phyloP scores from a whole-genome alignment of 2,329 filamentous ascomycete genomes.

The Diaporthe sp. region DNA sequence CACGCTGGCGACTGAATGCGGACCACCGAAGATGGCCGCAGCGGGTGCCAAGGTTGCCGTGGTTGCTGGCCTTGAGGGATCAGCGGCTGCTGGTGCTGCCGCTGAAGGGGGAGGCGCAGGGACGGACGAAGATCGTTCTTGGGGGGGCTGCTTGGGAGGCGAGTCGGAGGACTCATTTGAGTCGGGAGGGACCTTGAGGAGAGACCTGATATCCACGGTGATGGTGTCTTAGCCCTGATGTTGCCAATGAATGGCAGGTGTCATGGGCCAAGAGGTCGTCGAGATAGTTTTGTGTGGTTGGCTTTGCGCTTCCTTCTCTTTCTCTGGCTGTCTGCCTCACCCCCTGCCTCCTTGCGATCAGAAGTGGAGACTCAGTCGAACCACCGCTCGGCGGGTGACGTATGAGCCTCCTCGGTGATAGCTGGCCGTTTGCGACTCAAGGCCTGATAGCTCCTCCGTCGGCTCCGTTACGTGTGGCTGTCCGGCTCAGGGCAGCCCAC shows the following conservation, averaged over 20 bases:
- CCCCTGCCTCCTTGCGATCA: slow-evolving; percentile 30
- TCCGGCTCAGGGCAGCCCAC: not conserved
- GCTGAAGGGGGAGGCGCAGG: slow-evolving; percentile 45
- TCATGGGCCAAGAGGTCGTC: slow-evolving; percentile 23
- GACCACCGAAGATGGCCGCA: slow-evolving; percentile 38
- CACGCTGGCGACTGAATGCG: slow-evolving; percentile 38
- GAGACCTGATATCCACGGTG: slow-evolving; percentile 95
- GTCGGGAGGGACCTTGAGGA: slow-evolving; percentile 80
- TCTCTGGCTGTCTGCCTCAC: slow-evolving; percentile 31
- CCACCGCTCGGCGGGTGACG: slow-evolving; percentile 19
- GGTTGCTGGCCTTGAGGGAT: slow-evolving; percentile 34
- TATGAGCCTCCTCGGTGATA: slow-evolving; percentile 24
- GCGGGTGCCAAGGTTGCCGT: slow-evolving; percentile 39
- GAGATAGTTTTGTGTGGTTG: slow-evolving; percentile 10
- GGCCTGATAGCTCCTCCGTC: slow-evolving; percentile 21
- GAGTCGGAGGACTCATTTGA: slow-evolving; percentile 77
- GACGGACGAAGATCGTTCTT: slow-evolving; percentile 53
- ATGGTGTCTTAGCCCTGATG: slow-evolving; percentile 61
- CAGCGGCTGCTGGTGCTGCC: slow-evolving; percentile 45
- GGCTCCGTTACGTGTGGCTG: slow-evolving; percentile 1
- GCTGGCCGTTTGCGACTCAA: slow-evolving; percentile 12
- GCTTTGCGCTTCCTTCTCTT: slow-evolving; percentile 31
- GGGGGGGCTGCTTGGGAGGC: slow-evolving; percentile 53
- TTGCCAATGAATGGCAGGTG: slow-evolving; percentile 51
- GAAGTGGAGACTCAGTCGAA: slow-evolving; percentile 26